These are phyloP conservation scores for Aspergillus fructus DNA, from an alignment of 2,329 filamentous ascomycete species.

Conservation along the genomic window DNA sequence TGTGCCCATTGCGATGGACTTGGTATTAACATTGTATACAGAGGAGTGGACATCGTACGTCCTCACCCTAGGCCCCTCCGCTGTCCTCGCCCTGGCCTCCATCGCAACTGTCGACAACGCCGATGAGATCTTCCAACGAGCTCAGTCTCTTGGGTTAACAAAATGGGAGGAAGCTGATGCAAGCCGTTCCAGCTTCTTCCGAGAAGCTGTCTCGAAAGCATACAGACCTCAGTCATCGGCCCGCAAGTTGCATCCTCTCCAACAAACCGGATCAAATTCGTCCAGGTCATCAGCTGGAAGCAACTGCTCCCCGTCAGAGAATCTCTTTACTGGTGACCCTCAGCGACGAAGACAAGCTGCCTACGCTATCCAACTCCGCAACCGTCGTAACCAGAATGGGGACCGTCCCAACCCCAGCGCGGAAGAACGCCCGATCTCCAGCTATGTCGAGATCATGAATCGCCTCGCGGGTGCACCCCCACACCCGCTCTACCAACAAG, in stretches of 20 bases:
- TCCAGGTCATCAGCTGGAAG: conserved; percentile 13
- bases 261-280: conserved; percentile 15
- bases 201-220: conserved; percentile 59
- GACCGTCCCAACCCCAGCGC: conserved; percentile 26
- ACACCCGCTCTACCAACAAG: conserved; percentile 15
- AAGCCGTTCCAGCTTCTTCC: conserved; percentile 58
- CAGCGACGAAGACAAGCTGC: conserved; percentile 31
- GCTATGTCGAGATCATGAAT: conserved; percentile 37
- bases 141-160: conserved; percentile 55
- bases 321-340: not conserved
- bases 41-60: conserved; percentile 64
- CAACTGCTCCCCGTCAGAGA: conserved; percentile 8
- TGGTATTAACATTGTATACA: conserved; percentile 25
- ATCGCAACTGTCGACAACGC: conserved; percentile 39
- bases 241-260: not conserved
- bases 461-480: conserved; percentile 29
- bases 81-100: conserved; percentile 53
- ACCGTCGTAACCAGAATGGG: conserved; percentile 22
- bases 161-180: conserved; percentile 53
- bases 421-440: conserved; percentile 42
- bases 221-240: conserved; percentile 49
- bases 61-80: conserved; percentile 58
- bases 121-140: conserved; percentile 51
- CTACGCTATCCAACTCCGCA: conserved; percentile 35
- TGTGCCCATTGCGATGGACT: not conserved